Evolutionary conservation across 768 basidiomycete species (phyloP).

Genomic region (Termitomyces sp.): DNA sequence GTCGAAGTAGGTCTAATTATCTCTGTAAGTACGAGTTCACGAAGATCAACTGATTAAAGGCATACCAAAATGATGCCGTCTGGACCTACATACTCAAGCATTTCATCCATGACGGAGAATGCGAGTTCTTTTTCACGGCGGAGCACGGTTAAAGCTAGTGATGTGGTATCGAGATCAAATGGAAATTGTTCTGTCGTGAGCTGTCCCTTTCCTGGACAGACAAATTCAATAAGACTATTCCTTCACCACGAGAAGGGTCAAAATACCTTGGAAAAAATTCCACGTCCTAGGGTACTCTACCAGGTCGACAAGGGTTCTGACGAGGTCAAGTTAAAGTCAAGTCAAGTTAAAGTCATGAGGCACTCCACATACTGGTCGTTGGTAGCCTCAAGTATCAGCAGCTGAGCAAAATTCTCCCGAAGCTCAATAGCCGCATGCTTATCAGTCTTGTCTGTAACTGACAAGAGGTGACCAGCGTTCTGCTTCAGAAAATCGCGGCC

Average conservation of each 20-base stretch:
- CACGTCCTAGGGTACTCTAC: constrained; percentile 39
- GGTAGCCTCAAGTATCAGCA: constrained; percentile 54
- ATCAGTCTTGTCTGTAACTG: constrained; percentile 35
- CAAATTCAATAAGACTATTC: not conserved
- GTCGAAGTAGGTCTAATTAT: constrained; percentile 48
- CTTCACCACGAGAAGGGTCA: not conserved
- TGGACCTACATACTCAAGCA: constrained; percentile 43
- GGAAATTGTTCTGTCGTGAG: constrained; percentile 49
- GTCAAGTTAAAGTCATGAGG: not conserved
- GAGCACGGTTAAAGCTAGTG: constrained; percentile 45
- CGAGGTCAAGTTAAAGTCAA: not conserved
- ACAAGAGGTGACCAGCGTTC: constrained; percentile 38
- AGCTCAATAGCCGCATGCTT: constrained; percentile 29
- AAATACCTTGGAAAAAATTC: constrained; percentile 52
- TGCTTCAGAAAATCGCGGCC: constrained; percentile 36
- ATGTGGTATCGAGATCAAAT: constrained; percentile 56
- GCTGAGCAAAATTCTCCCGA: constrained; percentile 55
- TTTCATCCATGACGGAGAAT: constrained; percentile 50
- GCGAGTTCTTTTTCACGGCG: constrained; percentile 27
- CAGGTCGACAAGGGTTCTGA: constrained; percentile 42
- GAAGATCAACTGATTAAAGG: not conserved
- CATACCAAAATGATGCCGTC: constrained; percentile 50
- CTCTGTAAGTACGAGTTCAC: not conserved
- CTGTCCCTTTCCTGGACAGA: constrained; percentile 28
- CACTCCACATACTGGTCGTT: constrained; percentile 30